phyloP scores from a whole-genome alignment of 176 grass and related monocot species.

The Hyparrhenia diplandra region DNA sequence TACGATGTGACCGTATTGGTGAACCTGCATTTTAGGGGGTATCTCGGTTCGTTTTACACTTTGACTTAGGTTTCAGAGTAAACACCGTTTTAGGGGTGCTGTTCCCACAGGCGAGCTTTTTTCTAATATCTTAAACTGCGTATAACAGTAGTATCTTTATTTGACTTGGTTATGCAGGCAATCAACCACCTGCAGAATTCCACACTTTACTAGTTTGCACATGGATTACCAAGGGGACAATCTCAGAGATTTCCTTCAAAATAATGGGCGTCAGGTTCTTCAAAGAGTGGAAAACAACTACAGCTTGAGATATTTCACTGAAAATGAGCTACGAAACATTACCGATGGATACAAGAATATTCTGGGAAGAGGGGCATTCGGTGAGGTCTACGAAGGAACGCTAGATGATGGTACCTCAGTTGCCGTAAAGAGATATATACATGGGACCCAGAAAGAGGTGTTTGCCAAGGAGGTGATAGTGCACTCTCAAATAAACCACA shows the following conservation, averaged over 20 bases:
- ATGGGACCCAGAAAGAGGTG: neutral
- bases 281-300: neutral
- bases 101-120: no score
- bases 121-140: no score
- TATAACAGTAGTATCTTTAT: no score
- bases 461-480: neutral
- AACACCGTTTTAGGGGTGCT: no score
- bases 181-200: no score
- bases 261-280: neutral
- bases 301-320: neutral
- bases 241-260: neutral
- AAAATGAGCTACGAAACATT: neutral
- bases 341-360: neutral
- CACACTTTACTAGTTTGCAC: no score
- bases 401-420: neutral
- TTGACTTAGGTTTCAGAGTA: no score
- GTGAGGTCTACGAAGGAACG: neutral
- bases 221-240: no score
- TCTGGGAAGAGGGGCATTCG: neutral
- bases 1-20: no score
- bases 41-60: no score
- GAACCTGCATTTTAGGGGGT: no score
- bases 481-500: constrained; percentile 13
- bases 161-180: no score
- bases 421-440: neutral